Conservation (phyloP, 768 basidiomycete species). For the Mycena galericulata region DNA sequence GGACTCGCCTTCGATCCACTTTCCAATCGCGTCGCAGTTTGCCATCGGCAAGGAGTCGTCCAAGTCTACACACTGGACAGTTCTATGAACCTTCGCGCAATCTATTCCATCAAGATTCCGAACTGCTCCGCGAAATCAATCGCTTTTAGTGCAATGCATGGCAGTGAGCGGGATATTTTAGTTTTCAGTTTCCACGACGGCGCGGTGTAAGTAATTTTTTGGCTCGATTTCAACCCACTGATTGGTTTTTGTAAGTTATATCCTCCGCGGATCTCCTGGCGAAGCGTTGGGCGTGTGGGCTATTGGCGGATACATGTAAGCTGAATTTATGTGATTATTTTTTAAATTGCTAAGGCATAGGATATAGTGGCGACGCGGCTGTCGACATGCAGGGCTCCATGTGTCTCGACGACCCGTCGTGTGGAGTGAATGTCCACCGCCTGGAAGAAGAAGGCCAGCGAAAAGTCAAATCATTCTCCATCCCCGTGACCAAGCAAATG, state of each 20-base stretch:
- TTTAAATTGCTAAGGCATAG: no score
- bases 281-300: no score
- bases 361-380: no score
- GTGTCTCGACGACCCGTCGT: no score
- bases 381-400: no score
- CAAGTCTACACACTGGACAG: background rate
- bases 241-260: no score
- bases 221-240: no score
- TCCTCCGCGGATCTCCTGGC: no score
- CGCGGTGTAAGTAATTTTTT: background rate
- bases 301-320: no score
- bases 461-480: constrained; percentile 16
- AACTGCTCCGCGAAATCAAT: background rate
- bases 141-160: background rate
- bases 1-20: background rate
- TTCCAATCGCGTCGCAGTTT: background rate
- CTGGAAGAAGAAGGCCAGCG: no score
- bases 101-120: background rate
- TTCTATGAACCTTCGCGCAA: background rate
- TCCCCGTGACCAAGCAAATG: constrained; percentile 3
- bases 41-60: background rate
- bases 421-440: no score
- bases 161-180: background rate
- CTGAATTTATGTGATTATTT: no score
- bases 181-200: background rate